Evolutionary conservation across 768 basidiomycete species (phyloP).

Genomic region (Coprinopsis sp.): DNA sequence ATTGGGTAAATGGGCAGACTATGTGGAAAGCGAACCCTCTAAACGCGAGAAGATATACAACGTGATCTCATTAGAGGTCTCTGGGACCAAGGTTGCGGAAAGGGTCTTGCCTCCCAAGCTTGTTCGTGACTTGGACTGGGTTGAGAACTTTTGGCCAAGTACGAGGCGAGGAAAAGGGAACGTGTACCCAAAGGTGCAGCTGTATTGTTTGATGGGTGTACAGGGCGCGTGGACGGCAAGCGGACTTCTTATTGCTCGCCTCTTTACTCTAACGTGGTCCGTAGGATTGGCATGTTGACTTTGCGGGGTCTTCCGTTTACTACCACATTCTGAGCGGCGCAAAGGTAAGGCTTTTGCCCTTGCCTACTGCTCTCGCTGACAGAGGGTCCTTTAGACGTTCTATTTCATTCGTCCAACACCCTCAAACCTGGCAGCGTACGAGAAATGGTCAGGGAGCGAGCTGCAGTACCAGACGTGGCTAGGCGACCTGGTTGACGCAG

Average conservation of each 20-base stretch:
- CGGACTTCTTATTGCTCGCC: conserved; percentile 10
- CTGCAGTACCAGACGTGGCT: conserved; percentile 86
- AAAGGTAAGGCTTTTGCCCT: conserved; percentile 50
- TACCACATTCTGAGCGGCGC: conserved; percentile 87
- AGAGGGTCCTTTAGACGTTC: conserved; percentile 57
- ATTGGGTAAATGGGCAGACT: conserved; percentile 85
- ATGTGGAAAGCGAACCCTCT: conserved; percentile 64
- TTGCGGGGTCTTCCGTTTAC: conserved; percentile 96
- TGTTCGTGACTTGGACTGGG: conserved; percentile 92
- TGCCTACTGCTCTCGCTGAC: background rate
- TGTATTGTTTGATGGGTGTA: conserved; percentile 97
- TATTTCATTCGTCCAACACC: conserved; percentile 92
- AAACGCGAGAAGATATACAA: conserved; percentile 86
- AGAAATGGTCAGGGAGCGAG: conserved; percentile 91
- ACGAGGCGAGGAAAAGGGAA: conserved; percentile 69
- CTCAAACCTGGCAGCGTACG: conserved; percentile 84
- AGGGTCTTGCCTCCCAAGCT: conserved; percentile 78
- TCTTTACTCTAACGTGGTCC: conserved; percentile 1
- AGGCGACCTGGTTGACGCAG: conserved; percentile 89
- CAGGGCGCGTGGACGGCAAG: conserved; percentile 89
- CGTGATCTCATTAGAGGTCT: conserved; percentile 93
- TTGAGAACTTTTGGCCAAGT: conserved; percentile 91
- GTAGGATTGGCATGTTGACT: conserved; percentile 98
- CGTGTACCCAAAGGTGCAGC: conserved; percentile 85
- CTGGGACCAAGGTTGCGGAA: conserved; percentile 76